Base-by-base conservation (phyloP, 164 flowering plant species). In the Vitis amurensis region DNA sequence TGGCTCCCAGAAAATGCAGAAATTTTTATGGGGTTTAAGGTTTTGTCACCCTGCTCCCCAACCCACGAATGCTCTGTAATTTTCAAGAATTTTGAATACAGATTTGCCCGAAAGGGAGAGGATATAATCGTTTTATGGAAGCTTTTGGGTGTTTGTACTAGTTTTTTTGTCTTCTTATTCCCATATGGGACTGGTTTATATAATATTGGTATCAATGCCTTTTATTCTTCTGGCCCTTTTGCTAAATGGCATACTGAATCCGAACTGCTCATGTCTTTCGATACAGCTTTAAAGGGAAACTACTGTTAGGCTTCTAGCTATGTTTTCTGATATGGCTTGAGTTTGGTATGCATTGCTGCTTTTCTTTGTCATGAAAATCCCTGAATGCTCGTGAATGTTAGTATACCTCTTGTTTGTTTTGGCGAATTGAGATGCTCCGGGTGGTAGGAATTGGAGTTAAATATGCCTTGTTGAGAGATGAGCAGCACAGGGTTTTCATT, bases 1-100 rank as follows among this genome's bases (percentile, higher is more conserved):
- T 50, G 50, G 11, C 16, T 67, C 19, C 51, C 9, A n/a, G 50
- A 1, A 37, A 3, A 47, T 3, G 14, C 14, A 9, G 63, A 2
- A 60, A 31, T 48, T 19, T 10, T 68, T 60, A 9, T 50, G 67
- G 61, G 61, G 30, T n/a, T 64, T 52, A 44, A 64, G 59, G 52
- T 59, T 30, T 61, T 61, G 63, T 30, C 48, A 16, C 63, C n/a
- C 16, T 30, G n/a, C 31, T 61, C 10, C 29, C 50, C 5, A 0
- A 3, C 50, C 63, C 63, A 9, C 49, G 37, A 13, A 17, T 59
- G 62, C 10, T 59, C 7, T 37, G 7, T 37, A 37, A 37, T 37
- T 37, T 37, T 37, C 44, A 37, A 37, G 44, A 37, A 37, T 37
- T 37, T 37, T 8, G 29, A 29, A 59, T 10, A 37, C 11, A 59